Base-by-base conservation (phyloP, 2,329 filamentous ascomycete genomes). In the Chaetomiaceae sp. region DNA sequence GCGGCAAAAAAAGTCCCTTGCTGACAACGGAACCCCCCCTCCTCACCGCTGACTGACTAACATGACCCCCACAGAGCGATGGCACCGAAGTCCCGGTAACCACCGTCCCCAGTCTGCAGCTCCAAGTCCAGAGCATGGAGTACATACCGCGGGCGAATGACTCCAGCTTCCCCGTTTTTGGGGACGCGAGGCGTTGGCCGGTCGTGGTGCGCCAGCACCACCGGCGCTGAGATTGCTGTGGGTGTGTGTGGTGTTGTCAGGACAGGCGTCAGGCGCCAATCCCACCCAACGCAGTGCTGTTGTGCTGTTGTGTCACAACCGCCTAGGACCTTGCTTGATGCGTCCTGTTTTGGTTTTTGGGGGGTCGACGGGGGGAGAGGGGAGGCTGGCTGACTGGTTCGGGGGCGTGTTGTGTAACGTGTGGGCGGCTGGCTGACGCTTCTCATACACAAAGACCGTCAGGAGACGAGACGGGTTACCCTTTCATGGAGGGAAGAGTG, bases 51-150 rank as follows among this genome's bases (percentile, higher is more conserved):
- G 12, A 37, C 46, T 49, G 23, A 49, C 33, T 13, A 13, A 17
- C 3, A 16, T 12, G 6, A 6, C 25, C 25, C 25, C 20, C 17
- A 4, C 31, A 70, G 69, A 53, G 58, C 9, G 62, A 73, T 17
- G 70, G 68, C 14, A 60, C 58, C 34, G 2, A 35, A 4, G 60
- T 68, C 19, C 56, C 66, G 4, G 37, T 60, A 16, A 23, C 7
- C 23, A 17, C 16, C 3, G 17, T 35, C 4, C 35, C 43, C 38
- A 43, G 49, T 23, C 19, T 47, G 31, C 38, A 47, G 7, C 21
- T 47, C 33, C 21, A 47, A 10, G 14, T 39, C 5, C 43, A 43
- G 39, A 27, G 17, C 25, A 19, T 23, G 21, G 43, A 41, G 39
- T 64, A 58, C 55, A 48, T 44, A 12, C 53, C 60, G 3, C 48